Conservation (phyloP, 352 stramenopile genomes). For the Phytophthora idaei region DNA sequence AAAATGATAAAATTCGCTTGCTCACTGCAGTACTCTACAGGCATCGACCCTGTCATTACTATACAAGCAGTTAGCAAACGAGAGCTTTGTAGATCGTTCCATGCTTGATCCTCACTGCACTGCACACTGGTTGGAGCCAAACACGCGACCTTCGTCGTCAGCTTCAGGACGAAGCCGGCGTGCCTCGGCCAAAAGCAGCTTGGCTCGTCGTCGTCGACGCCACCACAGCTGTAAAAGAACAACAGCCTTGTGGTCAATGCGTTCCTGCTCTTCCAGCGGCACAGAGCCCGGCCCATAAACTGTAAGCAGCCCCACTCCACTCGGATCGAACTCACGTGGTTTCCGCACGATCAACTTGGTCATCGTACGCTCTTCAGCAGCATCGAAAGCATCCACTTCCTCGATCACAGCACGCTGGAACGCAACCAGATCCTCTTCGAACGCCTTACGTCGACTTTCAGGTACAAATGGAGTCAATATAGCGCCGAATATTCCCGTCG, state of each 20-base stretch:
- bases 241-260: conserved; percentile 83
- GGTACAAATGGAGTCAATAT: conserved; percentile 72
- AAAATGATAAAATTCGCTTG: conserved; percentile 18
- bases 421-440: conserved; percentile 83
- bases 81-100: background rate
- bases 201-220: conserved; percentile 70
- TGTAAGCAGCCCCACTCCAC: conserved; percentile 76
- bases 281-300: conserved; percentile 87
- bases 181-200: conserved; percentile 64
- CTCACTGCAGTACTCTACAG: conserved; percentile 20
- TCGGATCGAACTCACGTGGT: conserved; percentile 79
- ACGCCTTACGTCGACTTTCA: conserved; percentile 73
- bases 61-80: conserved; percentile 29
- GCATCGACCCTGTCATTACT: conserved; percentile 24
- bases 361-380: conserved; percentile 87
- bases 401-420: conserved; percentile 90
- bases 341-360: conserved; percentile 88
- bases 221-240: conserved; percentile 87
- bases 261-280: conserved; percentile 88
- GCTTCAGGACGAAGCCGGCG: conserved; percentile 62
- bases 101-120: conserved; percentile 38
- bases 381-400: conserved; percentile 88
- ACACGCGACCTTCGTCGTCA: conserved; percentile 30
- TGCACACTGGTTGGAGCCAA: conserved; percentile 30
- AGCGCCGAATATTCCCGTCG: conserved; percentile 77